Conservation (phyloP, 768 basidiomycete species). For the Amanita rimosa region DNA sequence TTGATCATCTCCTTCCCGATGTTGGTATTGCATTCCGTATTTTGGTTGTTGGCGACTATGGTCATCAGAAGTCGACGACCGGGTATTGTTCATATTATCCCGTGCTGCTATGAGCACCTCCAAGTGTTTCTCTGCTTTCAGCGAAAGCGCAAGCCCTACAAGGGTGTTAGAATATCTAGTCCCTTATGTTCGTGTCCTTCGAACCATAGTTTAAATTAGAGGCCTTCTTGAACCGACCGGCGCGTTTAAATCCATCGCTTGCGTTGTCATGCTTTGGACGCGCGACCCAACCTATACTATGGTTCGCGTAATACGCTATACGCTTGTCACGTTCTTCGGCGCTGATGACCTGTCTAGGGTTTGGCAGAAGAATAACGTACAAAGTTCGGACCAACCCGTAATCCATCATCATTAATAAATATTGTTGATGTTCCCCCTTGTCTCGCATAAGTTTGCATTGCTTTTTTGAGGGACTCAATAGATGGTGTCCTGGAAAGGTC, state of each 20-base stretch:
- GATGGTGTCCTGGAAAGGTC: slow-evolving; percentile 32
- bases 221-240: slow-evolving; percentile 90
- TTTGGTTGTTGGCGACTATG: slow-evolving; percentile 15
- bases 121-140: slow-evolving; percentile 45
- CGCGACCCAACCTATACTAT: slow-evolving; percentile 71
- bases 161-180: not conserved
- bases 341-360: slow-evolving; percentile 32
- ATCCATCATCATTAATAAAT: slow-evolving; percentile 73
- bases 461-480: slow-evolving; percentile 64
- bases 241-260: slow-evolving; percentile 49
- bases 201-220: slow-evolving; percentile 79
- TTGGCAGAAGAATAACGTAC: not conserved
- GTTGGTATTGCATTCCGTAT: slow-evolving; percentile 58
- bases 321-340: slow-evolving; percentile 51
- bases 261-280: slow-evolving; percentile 52
- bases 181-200: not conserved
- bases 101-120: slow-evolving; percentile 25
- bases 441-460: slow-evolving; percentile 79
- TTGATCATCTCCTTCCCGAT: slow-evolving; percentile 51
- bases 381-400: slow-evolving; percentile 21
- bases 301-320: slow-evolving; percentile 57
- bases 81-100: not conserved
- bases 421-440: slow-evolving; percentile 75
- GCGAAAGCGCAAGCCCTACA: slow-evolving; percentile 43
- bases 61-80: not conserved